These are phyloP conservation scores for Coprinopsis strossmayeri DNA, from an alignment of 768 basidiomycete species.

Conservation along the genomic window DNA sequence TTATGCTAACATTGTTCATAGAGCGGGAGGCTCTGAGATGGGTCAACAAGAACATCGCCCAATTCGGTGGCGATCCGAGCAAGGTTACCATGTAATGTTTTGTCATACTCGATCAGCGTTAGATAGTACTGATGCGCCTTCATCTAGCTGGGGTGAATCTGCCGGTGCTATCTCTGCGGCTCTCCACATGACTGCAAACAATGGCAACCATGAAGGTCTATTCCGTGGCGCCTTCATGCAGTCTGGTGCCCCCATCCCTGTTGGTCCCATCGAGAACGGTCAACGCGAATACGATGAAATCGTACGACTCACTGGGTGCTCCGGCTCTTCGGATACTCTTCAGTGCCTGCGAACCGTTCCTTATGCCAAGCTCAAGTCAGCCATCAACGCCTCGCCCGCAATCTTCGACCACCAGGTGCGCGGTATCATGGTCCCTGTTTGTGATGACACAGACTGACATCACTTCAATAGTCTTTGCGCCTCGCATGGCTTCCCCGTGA, in stretches of 20 bases:
- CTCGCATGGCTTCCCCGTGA: constrained; percentile 41
- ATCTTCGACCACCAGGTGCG: constrained; percentile 21
- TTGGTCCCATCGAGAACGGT: constrained; percentile 10
- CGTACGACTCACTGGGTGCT: constrained; percentile 31
- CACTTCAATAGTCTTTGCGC: constrained; percentile 25
- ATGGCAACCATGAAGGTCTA: constrained; percentile 27
- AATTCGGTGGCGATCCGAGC: constrained; percentile 49
- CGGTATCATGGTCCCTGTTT: background rate
- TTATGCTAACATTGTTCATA: constrained; percentile 4
- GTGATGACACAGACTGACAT: background rate
- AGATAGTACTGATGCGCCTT: background rate
- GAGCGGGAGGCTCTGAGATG: constrained; percentile 43
- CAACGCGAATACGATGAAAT: constrained; percentile 33
- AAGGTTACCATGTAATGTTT: constrained; percentile 35
- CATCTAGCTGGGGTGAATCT: constrained; percentile 39
- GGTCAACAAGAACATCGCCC: constrained; percentile 47
- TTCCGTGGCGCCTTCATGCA: constrained; percentile 41
- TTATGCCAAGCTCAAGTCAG: constrained; percentile 21
- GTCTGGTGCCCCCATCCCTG: constrained; percentile 30
- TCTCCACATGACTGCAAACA: constrained; percentile 36
- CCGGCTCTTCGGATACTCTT: constrained; percentile 26
- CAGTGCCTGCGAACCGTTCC: constrained; percentile 35
- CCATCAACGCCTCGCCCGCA: constrained; percentile 22
- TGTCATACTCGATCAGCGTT: background rate
- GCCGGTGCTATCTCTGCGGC: too few relatives aligned